Percentiles rank a stretch among this genome's conserved stretches.
phyloP scores from a whole-genome alignment of 139 green algal genomes.

The Nannochloris sp. region DNA sequence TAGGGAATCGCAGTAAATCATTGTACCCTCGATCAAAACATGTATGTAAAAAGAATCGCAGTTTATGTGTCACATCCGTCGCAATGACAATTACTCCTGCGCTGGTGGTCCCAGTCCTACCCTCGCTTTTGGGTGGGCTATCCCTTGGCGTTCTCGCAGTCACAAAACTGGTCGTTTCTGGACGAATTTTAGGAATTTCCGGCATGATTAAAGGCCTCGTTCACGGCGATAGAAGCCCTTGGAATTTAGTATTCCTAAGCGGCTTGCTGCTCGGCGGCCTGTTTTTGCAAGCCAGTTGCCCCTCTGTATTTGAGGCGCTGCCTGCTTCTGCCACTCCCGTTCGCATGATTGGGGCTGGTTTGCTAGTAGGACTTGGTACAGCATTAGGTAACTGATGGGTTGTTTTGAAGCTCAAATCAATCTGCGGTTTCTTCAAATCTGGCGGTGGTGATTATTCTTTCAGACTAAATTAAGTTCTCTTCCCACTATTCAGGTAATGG shows the following conservation, averaged over 20 bases:
- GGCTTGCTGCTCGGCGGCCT: conserved; percentile 17
- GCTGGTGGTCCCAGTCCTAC: no score
- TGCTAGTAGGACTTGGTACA: conserved; percentile 60
- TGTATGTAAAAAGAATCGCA: no score
- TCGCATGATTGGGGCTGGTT: conserved; percentile 16
- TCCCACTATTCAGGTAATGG: no score
- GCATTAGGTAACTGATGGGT: no score
- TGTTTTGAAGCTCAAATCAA: no score
- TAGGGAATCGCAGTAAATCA: no score
- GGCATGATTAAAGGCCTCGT: conserved; percentile 15
- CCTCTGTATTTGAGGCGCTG: conserved; percentile 13
- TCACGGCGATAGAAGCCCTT: background rate
- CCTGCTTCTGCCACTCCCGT: background rate
- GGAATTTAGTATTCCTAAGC: conserved; percentile 17
- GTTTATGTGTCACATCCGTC: no score
- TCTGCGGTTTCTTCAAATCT: no score
- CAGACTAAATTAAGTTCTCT: no score
- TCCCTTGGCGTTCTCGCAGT: conserved; percentile 2
- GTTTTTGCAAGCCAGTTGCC: conserved; percentile 1
- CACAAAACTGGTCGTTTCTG: background rate
- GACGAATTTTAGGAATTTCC: conserved; percentile 18
- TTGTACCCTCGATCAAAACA: no score
- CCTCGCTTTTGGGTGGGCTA: background rate
- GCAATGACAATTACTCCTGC: no score
- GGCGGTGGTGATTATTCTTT: no score